phyloP scores from a whole-genome alignment of 139 green algal genomes.

The Gonium pectorale region DNA sequence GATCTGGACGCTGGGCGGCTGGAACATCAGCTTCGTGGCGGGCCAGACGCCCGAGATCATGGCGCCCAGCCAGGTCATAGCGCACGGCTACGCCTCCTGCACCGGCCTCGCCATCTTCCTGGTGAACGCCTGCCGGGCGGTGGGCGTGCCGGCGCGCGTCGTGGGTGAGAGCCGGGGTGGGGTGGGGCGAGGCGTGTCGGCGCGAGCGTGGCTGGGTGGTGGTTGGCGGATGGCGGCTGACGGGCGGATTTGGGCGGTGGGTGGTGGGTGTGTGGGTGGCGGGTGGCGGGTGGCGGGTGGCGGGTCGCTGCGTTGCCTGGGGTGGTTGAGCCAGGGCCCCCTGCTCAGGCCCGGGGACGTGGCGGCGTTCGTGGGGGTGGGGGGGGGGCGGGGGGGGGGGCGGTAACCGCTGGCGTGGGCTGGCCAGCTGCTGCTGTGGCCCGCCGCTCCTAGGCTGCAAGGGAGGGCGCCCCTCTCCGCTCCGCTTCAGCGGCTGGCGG shows the following conservation, averaged over 20 bases:
- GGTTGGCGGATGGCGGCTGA: neutral
- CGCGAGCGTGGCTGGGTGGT: neutral
- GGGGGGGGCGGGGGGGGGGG: too few relatives aligned
- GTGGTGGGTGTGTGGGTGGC: too few relatives aligned
- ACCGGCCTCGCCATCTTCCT: slow-evolving; percentile 77
- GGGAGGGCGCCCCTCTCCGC: neutral
- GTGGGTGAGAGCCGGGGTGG: slow-evolving; percentile 45
- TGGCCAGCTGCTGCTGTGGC: too few relatives aligned
- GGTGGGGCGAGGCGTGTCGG: neutral
- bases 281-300: neutral
- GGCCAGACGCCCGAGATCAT: slow-evolving; percentile 72
- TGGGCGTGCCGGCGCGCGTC: slow-evolving; percentile 71
- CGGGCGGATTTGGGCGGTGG: too few relatives aligned
- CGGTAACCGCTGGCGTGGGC: too few relatives aligned
- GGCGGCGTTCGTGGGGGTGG: too few relatives aligned
- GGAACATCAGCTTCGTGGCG: slow-evolving; percentile 55
- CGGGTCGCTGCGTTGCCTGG: neutral
- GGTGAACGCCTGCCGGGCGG: slow-evolving; percentile 63
- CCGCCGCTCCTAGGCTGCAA: too few relatives aligned
- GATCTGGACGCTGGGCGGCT: slow-evolving; percentile 36
- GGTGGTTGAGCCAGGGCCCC: neutral
- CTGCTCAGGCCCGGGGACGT: too few relatives aligned
- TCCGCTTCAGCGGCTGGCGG: neutral
- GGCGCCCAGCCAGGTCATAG: slow-evolving; percentile 64
- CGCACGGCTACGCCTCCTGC: slow-evolving; percentile 62